Evolutionary conservation across 441 rosid genomes (phyloP).

Genomic region (Jatropha multifida): DNA sequence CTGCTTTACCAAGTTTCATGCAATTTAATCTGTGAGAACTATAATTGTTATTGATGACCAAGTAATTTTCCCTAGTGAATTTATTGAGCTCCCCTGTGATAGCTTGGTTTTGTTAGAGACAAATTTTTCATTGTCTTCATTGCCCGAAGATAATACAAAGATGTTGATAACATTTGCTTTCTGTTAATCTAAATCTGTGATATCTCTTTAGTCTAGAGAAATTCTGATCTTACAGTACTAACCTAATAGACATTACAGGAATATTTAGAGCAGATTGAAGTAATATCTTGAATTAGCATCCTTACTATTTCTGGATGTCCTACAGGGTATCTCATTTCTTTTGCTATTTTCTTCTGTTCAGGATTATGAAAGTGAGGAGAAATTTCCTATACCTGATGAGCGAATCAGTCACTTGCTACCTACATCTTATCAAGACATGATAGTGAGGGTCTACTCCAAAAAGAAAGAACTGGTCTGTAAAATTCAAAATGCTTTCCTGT

Average conservation of each 20-base stretch:
- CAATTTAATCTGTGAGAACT: neutral
- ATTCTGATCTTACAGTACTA: neutral
- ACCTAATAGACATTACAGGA: neutral
- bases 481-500: neutral
- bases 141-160: too few species aligned
- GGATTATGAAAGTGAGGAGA: conserved; percentile 83
- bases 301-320: neutral
- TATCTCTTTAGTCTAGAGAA: neutral
- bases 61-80: neutral
- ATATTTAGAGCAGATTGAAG: neutral
- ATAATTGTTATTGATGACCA: neutral
- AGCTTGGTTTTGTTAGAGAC: neutral
- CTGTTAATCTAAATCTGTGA: neutral
- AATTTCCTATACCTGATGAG: conserved; percentile 66
- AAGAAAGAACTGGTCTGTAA: conserved; percentile 76
- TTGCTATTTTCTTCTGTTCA: conserved; percentile 32
- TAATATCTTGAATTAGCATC: neutral
- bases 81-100: neutral
- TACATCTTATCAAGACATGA: conserved; percentile 76
- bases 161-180: neutral
- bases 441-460: conserved; percentile 85
- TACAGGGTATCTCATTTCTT: neutral
- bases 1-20: neutral
- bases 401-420: conserved; percentile 89
- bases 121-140: neutral